Conservation (phyloP, 768 basidiomycete genomes). For the Hirschioporus abietinus region DNA sequence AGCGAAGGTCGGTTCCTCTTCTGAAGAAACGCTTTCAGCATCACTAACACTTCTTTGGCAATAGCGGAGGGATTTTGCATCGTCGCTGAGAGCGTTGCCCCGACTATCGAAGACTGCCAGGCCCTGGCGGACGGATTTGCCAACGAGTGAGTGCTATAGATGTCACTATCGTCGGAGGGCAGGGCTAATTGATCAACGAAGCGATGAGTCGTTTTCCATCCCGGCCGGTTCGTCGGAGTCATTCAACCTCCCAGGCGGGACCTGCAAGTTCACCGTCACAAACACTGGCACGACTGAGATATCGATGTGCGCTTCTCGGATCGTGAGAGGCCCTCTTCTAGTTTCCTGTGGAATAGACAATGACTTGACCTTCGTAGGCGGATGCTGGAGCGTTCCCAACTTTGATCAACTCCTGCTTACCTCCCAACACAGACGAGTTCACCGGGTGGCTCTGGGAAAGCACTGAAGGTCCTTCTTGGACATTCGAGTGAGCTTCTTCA, state of each 20-base stretch:
- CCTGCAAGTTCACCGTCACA: background rate
- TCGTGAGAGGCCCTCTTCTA: background rate
- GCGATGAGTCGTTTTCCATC: background rate
- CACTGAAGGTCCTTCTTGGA: background rate
- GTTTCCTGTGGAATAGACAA: background rate
- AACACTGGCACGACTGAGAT: background rate
- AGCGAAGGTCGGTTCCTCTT: background rate
- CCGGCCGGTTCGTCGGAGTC: background rate
- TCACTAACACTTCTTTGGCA: background rate
- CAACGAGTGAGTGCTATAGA: background rate
- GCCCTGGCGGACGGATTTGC: background rate
- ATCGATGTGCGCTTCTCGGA: background rate
- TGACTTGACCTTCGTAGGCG: background rate
- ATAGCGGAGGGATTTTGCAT: background rate
- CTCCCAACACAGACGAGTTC: background rate
- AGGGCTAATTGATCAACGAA: background rate
- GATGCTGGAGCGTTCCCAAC: background rate
- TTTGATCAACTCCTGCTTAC: background rate
- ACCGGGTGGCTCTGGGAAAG: background rate
- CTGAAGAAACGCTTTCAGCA: background rate
- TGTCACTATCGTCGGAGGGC: background rate
- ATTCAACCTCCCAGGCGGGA: background rate
- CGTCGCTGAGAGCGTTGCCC: background rate
- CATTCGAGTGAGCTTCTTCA: background rate
- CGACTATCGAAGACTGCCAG: background rate